Evolutionary conservation across 106 monocot species (phyloP).

Genomic region (Dendrobium chrysotoxum): DNA sequence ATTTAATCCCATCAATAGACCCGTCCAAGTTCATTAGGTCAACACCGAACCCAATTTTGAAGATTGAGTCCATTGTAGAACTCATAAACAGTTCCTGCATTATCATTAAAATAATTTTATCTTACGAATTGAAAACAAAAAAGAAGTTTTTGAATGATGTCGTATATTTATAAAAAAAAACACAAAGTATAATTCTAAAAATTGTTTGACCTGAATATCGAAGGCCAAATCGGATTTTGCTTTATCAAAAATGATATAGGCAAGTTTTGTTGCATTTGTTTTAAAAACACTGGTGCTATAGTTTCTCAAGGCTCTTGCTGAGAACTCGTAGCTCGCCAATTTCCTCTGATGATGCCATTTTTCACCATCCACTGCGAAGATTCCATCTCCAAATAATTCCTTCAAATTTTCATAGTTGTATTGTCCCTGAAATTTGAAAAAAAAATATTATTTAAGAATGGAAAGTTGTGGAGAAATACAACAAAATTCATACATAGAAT

Average conservation of each 20-base stretch:
- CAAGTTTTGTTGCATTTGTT: constrained; percentile 19
- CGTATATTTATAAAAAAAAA: not conserved
- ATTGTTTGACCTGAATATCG: not conserved
- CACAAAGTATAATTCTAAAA: constrained; percentile 6
- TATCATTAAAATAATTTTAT: not conserved
- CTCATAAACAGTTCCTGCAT: constrained; percentile 21
- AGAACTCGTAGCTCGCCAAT: constrained; percentile 17
- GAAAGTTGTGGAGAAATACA: too few species aligned
- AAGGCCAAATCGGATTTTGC: not conserved
- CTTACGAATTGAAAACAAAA: not conserved
- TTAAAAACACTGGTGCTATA: constrained; percentile 12
- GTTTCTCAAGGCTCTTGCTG: constrained; percentile 3
- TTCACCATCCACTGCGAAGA: constrained; percentile 14
- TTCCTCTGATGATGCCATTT: constrained; percentile 20
- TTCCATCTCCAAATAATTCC: constrained; percentile 8
- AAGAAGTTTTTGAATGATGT: not conserved
- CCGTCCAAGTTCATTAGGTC: constrained; percentile 6
- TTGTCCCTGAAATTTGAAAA: not conserved
- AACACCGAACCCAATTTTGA: constrained; percentile 11
- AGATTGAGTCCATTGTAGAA: constrained; percentile 24
- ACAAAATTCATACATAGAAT: too few species aligned
- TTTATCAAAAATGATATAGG: not conserved
- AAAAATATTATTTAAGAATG: too few species aligned
- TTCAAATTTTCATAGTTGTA: not conserved
- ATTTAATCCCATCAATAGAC: not conserved